A percentile compares a stretch with the other conserved stretches of the same genome.
Evolutionary conservation across 148 eudicot species (phyloP).

Genomic region (Rhododendron vialii): DNA sequence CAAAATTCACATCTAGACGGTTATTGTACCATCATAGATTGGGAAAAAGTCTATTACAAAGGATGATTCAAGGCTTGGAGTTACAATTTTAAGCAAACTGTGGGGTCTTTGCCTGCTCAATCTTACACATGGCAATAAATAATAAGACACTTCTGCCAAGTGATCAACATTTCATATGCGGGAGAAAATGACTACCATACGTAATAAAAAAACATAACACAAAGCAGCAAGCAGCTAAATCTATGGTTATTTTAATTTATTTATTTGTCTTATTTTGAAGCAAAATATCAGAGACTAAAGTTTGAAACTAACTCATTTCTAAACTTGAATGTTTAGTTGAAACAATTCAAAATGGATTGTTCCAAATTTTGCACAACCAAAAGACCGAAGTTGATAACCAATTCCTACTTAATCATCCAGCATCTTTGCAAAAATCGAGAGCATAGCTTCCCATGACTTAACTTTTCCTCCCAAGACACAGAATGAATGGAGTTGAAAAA

Average conservation of each 20-base stretch:
- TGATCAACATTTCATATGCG: neutral
- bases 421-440: neutral
- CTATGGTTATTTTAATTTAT: neutral
- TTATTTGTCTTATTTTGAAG: neutral
- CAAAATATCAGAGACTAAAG: neutral
- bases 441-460: neutral
- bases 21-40: neutral
- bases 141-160: neutral
- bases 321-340: neutral
- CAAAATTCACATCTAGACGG: neutral
- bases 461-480: neutral
- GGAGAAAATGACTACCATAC: neutral
- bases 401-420: neutral
- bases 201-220: neutral
- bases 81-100: neutral
- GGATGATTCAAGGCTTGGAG: neutral
- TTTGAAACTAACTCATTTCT: neutral
- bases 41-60: neutral
- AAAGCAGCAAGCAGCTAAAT: neutral
- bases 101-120: neutral
- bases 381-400: neutral
- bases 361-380: neutral
- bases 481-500: neutral
- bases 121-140: neutral
- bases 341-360: neutral